Evolutionary conservation across 2,329 filamentous ascomycete species (phyloP).

Genomic region (Cytospora piceicola): DNA sequence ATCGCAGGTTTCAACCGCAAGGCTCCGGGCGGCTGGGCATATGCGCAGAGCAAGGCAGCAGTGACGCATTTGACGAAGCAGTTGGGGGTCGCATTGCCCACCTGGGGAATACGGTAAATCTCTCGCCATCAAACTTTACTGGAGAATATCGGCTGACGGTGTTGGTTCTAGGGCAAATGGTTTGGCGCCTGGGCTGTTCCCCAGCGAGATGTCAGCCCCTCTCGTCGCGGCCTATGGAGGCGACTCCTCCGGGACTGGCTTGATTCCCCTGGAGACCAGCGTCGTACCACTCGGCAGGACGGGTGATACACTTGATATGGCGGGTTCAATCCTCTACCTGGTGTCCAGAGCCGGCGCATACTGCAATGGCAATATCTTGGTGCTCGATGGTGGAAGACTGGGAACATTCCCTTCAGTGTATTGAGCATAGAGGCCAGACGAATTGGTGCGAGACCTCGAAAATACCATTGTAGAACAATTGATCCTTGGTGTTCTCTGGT

Average conservation of each 20-base stretch:
- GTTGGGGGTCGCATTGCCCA: constrained; percentile 67
- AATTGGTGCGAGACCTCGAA: background rate
- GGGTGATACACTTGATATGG: constrained; percentile 66
- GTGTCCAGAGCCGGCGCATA: constrained; percentile 67
- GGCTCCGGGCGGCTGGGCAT: constrained; percentile 75
- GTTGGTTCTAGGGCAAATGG: constrained; percentile 46
- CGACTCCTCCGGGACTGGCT: constrained; percentile 35
- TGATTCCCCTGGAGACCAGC: constrained; percentile 43
- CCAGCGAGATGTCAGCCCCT: constrained; percentile 61
- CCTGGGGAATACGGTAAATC: constrained; percentile 55
- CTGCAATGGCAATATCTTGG: constrained; percentile 64
- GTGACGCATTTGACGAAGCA: constrained; percentile 74
- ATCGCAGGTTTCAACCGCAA: constrained; percentile 76
- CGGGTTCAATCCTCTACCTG: constrained; percentile 67
- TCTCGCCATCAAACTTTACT: background rate
- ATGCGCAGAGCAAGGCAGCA: constrained; percentile 77
- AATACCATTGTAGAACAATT: background rate
- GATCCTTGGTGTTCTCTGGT: background rate
- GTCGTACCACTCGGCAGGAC: constrained; percentile 62
- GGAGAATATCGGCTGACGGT: constrained; percentile 12
- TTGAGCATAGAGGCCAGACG: constrained; percentile 35
- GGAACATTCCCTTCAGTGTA: constrained; percentile 59
- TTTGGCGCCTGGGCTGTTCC: constrained; percentile 58
- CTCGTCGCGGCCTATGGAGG: constrained; percentile 47
- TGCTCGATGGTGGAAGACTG: constrained; percentile 67